These are phyloP conservation scores for Plasmodium chabaudi DNA, from an alignment of 169 alveolate genomes.

Conservation along the genomic window DNA sequence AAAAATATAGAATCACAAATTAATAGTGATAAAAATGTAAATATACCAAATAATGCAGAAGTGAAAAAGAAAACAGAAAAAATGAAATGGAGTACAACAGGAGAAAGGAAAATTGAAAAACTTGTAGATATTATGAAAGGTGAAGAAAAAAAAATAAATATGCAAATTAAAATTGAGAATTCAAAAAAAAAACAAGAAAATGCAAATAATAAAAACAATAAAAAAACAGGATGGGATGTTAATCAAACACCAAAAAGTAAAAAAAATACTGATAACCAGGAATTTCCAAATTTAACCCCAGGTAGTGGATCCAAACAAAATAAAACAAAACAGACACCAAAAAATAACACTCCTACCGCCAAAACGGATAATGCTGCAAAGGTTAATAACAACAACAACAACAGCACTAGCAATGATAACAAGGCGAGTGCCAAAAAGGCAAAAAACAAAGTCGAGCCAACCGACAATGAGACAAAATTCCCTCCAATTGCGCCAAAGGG, in stretches of 20 bases:
- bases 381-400: background rate
- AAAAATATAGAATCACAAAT: background rate
- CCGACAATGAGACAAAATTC: slow-evolving; percentile 38
- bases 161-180: slow-evolving; percentile 59
- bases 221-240: slow-evolving; percentile 54
- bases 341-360: background rate
- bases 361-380: background rate
- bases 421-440: slow-evolving; percentile 28
- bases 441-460: slow-evolving; percentile 26
- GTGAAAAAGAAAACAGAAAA: slow-evolving; percentile 6
- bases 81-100: slow-evolving; percentile 62
- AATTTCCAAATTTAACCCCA: slow-evolving; percentile 33
- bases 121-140: slow-evolving; percentile 68
- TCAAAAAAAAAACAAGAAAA: slow-evolving; percentile 26
- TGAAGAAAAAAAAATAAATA: slow-evolving; percentile 48
- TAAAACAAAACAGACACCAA: slow-evolving; percentile 7
- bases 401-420: too few species aligned
- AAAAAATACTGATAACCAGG: slow-evolving; percentile 40
- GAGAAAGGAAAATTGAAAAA: slow-evolving; percentile 59
- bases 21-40: background rate
- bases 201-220: slow-evolving; percentile 12
- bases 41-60: background rate
- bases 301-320: slow-evolving; percentile 12
- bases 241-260: background rate
- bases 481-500: slow-evolving; percentile 52